A percentile compares a stretch with the other conserved stretches of the same genome.
Evolutionary conservation across 2,329 filamentous ascomycete species (phyloP).

Genomic region (Colletotrichum plurivorum): DNA sequence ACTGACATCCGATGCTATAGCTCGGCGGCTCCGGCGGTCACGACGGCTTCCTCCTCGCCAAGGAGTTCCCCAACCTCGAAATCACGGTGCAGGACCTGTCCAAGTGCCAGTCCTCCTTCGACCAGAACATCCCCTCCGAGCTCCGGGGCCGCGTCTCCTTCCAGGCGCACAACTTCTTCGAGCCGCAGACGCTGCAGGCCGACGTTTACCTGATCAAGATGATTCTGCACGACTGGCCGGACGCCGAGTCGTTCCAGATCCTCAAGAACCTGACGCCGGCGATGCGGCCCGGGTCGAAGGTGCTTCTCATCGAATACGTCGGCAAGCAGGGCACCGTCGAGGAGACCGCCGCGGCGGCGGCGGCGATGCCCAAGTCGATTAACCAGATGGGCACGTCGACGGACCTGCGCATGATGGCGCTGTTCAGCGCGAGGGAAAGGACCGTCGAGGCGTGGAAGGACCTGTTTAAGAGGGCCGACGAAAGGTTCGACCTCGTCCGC

Average conservation of each 20-base stretch:
- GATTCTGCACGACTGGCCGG: slow-evolving; percentile 70
- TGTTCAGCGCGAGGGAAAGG: slow-evolving; percentile 64
- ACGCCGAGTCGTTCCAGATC: slow-evolving; percentile 57
- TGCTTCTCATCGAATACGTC: slow-evolving; percentile 56
- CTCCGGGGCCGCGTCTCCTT: slow-evolving; percentile 53
- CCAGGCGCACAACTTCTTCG: slow-evolving; percentile 55
- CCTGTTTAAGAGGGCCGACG: slow-evolving; percentile 61
- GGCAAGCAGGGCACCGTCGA: slow-evolving; percentile 50
- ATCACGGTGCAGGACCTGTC: slow-evolving; percentile 62
- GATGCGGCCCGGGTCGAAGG: slow-evolving; percentile 58
- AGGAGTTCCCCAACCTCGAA: slow-evolving; percentile 56
- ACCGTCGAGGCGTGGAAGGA: slow-evolving; percentile 60
- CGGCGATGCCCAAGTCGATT: slow-evolving; percentile 51
- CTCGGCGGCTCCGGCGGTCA: slow-evolving; percentile 60
- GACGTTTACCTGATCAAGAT: slow-evolving; percentile 68
- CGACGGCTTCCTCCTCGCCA: slow-evolving; percentile 57
- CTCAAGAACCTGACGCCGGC: slow-evolving; percentile 58
- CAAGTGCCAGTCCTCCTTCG: slow-evolving; percentile 52
- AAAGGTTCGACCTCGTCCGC: slow-evolving; percentile 57
- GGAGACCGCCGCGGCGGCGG: slow-evolving; percentile 40
- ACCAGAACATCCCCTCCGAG: slow-evolving; percentile 51
- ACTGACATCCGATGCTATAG: slow-evolving; percentile 43
- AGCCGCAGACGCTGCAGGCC: slow-evolving; percentile 55
- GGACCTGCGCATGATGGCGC: slow-evolving; percentile 65
- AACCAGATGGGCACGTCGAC: slow-evolving; percentile 57